Conservation (phyloP, 139 green algal species). For the Chlamydomonas urium region DNA sequence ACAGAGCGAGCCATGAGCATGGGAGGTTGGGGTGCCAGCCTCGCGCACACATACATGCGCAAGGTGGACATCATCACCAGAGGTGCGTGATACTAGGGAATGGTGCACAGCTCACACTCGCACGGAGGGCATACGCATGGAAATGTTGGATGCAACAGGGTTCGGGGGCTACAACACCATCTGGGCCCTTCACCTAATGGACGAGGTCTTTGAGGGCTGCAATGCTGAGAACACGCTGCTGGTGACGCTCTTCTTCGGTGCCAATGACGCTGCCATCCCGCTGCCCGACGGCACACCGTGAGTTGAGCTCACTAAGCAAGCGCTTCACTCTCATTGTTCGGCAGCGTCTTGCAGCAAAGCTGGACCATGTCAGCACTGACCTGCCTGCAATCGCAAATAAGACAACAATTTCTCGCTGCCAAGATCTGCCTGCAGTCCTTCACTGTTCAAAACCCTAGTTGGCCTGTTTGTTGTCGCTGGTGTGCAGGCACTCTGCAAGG, state of each 20-base stretch:
- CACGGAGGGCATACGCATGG: background rate
- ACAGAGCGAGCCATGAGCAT: constrained; percentile 11
- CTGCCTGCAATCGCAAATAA: background rate
- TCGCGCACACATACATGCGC: constrained; percentile 11
- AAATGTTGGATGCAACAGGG: constrained; percentile 5
- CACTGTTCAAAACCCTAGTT: background rate
- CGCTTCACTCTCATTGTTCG: background rate
- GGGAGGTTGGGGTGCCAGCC: constrained; percentile 11
- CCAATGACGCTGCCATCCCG: constrained; percentile 78
- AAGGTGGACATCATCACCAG: constrained; percentile 72
- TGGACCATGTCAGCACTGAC: background rate
- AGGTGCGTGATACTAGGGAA: constrained; percentile 30
- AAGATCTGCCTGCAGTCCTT: background rate
- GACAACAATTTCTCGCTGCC: background rate
- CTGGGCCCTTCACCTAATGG: constrained; percentile 64
- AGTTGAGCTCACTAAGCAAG: background rate
- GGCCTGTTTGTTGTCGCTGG: background rate
- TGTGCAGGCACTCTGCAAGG: background rate
- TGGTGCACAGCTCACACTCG: background rate
- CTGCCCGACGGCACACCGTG: constrained; percentile 47
- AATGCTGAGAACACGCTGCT: constrained; percentile 30
- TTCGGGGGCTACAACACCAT: constrained; percentile 87
- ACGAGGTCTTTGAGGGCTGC: constrained; percentile 32
- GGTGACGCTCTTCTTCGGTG: constrained; percentile 83
- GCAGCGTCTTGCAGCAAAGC: too few relatives aligned